A percentile compares a stretch with the other conserved stretches of the same genome.
These are phyloP conservation scores for Pseudogymnoascus sp. DNA, from an alignment of 2,329 filamentous ascomycete species.

Conservation along the genomic window DNA sequence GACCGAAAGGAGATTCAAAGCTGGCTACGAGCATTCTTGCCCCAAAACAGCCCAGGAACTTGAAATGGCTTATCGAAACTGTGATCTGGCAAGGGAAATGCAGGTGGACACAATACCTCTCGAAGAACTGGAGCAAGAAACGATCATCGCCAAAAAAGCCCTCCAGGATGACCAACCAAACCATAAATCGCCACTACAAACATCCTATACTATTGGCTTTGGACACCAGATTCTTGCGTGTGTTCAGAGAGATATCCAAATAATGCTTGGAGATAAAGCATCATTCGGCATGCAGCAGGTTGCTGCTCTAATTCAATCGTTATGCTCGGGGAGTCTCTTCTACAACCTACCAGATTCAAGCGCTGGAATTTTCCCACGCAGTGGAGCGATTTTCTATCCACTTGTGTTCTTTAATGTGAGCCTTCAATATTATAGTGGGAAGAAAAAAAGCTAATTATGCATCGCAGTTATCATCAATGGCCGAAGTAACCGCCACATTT, in stretches of 20 bases:
- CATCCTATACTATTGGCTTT: slow-evolving; percentile 42
- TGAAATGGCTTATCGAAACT: slow-evolving; percentile 43
- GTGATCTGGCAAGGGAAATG: slow-evolving; percentile 43
- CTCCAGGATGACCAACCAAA: slow-evolving; percentile 32
- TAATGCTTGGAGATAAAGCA: slow-evolving; percentile 56
- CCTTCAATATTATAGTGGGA: not conserved
- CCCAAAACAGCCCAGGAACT: slow-evolving; percentile 41
- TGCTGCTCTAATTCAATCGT: slow-evolving; percentile 48
- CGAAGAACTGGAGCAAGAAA: slow-evolving; percentile 49
- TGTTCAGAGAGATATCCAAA: slow-evolving; percentile 54
- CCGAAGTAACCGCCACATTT: slow-evolving; percentile 59
- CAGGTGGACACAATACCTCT: slow-evolving; percentile 20
- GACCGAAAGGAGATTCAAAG: slow-evolving; percentile 56
- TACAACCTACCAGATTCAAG: slow-evolving; percentile 53
- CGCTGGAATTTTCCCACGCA: slow-evolving; percentile 54
- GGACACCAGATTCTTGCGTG: slow-evolving; percentile 49
- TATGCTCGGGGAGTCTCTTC: slow-evolving; percentile 60
- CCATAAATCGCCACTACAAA: slow-evolving; percentile 35
- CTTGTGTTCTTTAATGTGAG: slow-evolving; percentile 51
- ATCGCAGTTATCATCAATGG: slow-evolving; percentile 46
- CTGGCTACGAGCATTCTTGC: slow-evolving; percentile 34
- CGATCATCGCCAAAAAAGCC: slow-evolving; percentile 31
- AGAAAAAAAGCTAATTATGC: not conserved
- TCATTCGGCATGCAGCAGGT: slow-evolving; percentile 56
- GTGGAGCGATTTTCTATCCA: slow-evolving; percentile 54